Percentiles rank a stretch among this genome's conserved stretches.
Evolutionary conservation across 805 yeast species (phyloP).

Genomic region (Lipomyces kockii): DNA sequence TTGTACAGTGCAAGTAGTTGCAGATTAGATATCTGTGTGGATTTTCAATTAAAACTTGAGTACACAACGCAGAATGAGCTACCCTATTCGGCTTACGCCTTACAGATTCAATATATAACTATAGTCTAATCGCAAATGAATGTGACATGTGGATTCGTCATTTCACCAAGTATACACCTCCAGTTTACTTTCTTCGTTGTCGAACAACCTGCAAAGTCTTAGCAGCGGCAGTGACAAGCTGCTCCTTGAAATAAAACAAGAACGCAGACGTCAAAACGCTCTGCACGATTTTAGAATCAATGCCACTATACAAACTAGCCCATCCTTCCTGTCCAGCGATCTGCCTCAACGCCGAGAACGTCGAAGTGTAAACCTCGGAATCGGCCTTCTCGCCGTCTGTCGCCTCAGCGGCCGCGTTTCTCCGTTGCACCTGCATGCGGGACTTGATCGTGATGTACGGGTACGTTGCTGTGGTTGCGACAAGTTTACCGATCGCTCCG

Average conservation of each 20-base stretch:
- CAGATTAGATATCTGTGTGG: too few species aligned
- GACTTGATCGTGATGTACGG: constrained; percentile 90
- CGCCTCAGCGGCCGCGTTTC: constrained; percentile 49
- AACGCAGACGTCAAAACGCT: constrained; percentile 88
- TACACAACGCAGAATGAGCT: too few species aligned
- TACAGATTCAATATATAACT: not conserved
- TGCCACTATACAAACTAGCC: constrained; percentile 78
- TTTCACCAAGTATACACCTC: not conserved
- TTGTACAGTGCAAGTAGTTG: too few species aligned
- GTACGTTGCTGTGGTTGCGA: constrained; percentile 87
- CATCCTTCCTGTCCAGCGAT: constrained; percentile 74
- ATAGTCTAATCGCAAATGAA: not conserved
- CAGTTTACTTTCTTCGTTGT: not conserved
- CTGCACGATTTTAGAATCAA: constrained; percentile 77
- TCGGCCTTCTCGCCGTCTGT: constrained; percentile 40
- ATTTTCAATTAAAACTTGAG: too few species aligned
- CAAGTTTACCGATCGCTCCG: constrained; percentile 87
- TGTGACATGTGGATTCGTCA: not conserved
- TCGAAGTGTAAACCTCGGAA: constrained; percentile 20
- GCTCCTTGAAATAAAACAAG: constrained; percentile 88
- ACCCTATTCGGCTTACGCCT: not conserved
- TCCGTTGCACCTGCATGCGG: constrained; percentile 65
- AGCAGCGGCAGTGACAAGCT: constrained; percentile 54
- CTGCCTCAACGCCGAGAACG: constrained; percentile 52
- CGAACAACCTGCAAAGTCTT: constrained; percentile 8